Percentiles rank a stretch among this genome's conserved stretches.
Evolutionary conservation across 345 rosid species (phyloP).

Genomic region (Salix arbutifolia): DNA sequence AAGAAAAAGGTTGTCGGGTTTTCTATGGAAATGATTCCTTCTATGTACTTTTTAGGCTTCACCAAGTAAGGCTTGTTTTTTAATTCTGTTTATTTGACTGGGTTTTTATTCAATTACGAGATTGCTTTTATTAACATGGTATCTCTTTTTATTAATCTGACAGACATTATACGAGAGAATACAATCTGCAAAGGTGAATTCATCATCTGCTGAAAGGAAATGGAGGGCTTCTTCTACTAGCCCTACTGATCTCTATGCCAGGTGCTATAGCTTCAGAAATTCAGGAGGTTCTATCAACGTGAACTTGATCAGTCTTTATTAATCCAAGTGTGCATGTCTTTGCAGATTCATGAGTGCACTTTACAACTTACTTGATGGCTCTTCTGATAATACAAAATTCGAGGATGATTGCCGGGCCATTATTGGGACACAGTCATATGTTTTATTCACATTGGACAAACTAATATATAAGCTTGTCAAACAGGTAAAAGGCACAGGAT

Average conservation of each 20-base stretch:
- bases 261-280: constrained; percentile 39
- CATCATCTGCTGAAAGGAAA: constrained; percentile 79
- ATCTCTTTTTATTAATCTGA: constrained; percentile 3
- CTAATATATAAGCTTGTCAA: constrained; percentile 84
- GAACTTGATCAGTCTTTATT: constrained; percentile 2
- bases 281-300: background rate
- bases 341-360: constrained; percentile 87
- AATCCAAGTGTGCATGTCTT: background rate
- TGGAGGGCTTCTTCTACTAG: constrained; percentile 73
- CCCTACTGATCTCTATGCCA: constrained; percentile 73
- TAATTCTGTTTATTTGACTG: background rate
- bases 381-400: constrained; percentile 86
- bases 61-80: constrained; percentile 54
- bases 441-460: constrained; percentile 91
- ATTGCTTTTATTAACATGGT: constrained; percentile 10
- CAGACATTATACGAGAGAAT: constrained; percentile 89
- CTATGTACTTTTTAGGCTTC: constrained; percentile 91
- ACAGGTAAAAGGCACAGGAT: constrained; percentile 48
- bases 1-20: constrained; percentile 49
- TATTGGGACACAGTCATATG: constrained; percentile 91
- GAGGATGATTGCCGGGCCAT: constrained; percentile 98
- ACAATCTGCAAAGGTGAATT: constrained; percentile 82
- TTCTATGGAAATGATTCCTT: constrained; percentile 96
- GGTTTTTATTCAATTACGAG: background rate
- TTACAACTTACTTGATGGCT: constrained; percentile 86